Evolutionary conservation across 352 stramenopile genomes (phyloP).

Genomic region (Pythium dissotocum): DNA sequence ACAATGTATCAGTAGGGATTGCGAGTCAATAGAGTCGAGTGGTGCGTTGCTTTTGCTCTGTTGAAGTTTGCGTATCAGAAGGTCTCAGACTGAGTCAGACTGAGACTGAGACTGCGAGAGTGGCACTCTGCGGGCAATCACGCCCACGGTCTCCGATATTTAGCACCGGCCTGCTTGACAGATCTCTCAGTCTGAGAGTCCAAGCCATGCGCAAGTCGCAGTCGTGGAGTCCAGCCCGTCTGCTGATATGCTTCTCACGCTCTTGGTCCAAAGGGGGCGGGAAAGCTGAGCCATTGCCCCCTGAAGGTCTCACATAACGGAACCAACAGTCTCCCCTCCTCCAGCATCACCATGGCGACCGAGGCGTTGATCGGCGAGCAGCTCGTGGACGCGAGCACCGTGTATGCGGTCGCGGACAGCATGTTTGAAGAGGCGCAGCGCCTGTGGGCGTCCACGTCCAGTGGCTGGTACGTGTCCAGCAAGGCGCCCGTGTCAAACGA

Average conservation of each 20-base stretch:
- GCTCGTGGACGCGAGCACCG: conserved; percentile 25
- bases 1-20: too few species aligned
- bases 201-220: too few species aligned
- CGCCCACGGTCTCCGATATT: not conserved
- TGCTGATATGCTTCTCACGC: not conserved
- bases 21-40: too few species aligned
- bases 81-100: not conserved
- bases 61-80: too few species aligned
- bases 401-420: conserved; percentile 24
- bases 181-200: too few species aligned
- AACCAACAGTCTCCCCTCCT: not conserved
- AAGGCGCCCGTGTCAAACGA: conserved; percentile 32
- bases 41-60: too few species aligned
- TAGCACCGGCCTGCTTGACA: too few species aligned
- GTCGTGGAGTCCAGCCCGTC: not conserved
- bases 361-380: conserved; percentile 29
- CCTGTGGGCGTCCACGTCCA: conserved; percentile 28
- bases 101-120: not conserved
- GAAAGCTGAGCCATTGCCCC: not conserved
- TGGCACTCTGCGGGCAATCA: conserved; percentile 1
- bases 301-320: not conserved
- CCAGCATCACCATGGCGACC: not conserved
- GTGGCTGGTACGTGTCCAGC: conserved; percentile 25
- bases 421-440: conserved; percentile 31
- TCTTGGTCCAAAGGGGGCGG: not conserved